phyloP scores from a whole-genome alignment of 306 rosid genomes.

The Trichosanthes truncata region DNA sequence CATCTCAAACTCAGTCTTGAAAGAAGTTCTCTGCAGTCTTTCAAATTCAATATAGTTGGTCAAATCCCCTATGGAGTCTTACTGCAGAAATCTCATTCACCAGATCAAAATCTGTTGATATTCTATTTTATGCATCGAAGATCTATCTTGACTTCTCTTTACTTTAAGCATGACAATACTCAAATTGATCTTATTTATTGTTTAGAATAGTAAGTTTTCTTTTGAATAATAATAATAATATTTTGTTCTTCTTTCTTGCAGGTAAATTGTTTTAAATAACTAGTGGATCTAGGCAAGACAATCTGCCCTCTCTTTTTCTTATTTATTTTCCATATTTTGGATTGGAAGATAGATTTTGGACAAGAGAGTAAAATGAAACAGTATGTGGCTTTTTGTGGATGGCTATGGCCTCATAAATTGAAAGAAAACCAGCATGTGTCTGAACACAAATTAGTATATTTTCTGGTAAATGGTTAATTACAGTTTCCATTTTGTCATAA shows the following conservation, averaged over 20 bases:
- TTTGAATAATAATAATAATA: no score
- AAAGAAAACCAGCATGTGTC: background rate
- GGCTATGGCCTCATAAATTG: conserved; percentile 2
- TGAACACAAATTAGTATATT: background rate
- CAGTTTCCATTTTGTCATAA: background rate
- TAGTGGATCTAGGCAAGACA: conserved; percentile 7
- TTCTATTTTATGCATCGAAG: no score
- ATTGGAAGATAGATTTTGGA: conserved; percentile 4
- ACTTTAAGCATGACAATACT: background rate
- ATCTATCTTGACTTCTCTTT: background rate
- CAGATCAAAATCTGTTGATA: no score
- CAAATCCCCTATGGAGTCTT: no score
- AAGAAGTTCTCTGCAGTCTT: background rate
- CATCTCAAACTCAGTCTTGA: background rate
- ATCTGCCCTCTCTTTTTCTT: background rate
- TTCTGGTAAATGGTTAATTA: background rate
- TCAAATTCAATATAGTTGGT: background rate
- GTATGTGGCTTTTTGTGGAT: conserved; percentile 5
- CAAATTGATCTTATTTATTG: background rate
- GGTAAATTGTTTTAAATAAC: conserved; percentile 11
- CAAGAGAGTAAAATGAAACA: background rate
- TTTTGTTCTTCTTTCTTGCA: background rate
- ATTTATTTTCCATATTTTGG: conserved; percentile 14
- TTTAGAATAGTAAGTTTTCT: background rate
- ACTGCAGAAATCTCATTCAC: no score